phyloP scores from a whole-genome alignment of 495 filamentous ascomycete species.

The Aspergillus ellipticus region DNA sequence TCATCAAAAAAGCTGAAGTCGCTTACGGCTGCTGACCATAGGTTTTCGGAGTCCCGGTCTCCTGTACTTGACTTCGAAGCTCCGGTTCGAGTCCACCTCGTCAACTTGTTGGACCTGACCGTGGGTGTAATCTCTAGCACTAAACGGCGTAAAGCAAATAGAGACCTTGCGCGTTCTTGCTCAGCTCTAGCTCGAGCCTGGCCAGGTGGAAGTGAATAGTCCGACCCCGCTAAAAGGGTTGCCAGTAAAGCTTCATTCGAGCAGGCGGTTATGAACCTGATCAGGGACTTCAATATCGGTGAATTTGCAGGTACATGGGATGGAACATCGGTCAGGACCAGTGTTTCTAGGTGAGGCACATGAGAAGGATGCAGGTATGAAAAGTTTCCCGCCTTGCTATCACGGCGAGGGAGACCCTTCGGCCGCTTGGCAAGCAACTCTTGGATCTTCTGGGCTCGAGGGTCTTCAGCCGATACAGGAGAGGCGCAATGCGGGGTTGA shows the following conservation, averaged over 20 bases:
- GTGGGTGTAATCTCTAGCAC: slow-evolving; percentile 54
- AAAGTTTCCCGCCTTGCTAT: slow-evolving; percentile 30
- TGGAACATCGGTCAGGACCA: slow-evolving; percentile 59
- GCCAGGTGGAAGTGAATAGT: slow-evolving; percentile 50
- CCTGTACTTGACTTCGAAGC: slow-evolving; percentile 55
- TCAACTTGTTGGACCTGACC: slow-evolving; percentile 21
- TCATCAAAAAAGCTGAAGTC: slow-evolving; percentile 67
- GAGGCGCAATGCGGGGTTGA: slow-evolving; percentile 22
- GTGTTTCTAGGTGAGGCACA: slow-evolving; percentile 51
- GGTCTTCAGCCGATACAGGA: slow-evolving; percentile 23
- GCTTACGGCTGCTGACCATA: slow-evolving; percentile 56
- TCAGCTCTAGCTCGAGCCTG: slow-evolving; percentile 35
- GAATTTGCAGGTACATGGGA: slow-evolving; percentile 43
- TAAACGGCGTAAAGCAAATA: slow-evolving; percentile 54
- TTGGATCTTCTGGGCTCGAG: slow-evolving; percentile 27
- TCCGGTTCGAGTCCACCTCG: slow-evolving; percentile 36
- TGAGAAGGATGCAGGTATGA: slow-evolving; percentile 54
- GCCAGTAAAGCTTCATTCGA: slow-evolving; percentile 57
- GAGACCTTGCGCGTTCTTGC: slow-evolving; percentile 41
- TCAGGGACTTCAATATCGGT: slow-evolving; percentile 44
- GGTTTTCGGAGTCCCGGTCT: slow-evolving; percentile 55
- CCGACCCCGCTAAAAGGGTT: slow-evolving; percentile 47
- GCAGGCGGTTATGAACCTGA: slow-evolving; percentile 56
- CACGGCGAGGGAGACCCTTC: slow-evolving; percentile 24
- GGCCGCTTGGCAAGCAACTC: slow-evolving; percentile 36